Percentiles rank a stretch among this genome's conserved stretches.
Conservation (phyloP, 176 grass and related monocot species). For the Oryza australiensis region DNA sequence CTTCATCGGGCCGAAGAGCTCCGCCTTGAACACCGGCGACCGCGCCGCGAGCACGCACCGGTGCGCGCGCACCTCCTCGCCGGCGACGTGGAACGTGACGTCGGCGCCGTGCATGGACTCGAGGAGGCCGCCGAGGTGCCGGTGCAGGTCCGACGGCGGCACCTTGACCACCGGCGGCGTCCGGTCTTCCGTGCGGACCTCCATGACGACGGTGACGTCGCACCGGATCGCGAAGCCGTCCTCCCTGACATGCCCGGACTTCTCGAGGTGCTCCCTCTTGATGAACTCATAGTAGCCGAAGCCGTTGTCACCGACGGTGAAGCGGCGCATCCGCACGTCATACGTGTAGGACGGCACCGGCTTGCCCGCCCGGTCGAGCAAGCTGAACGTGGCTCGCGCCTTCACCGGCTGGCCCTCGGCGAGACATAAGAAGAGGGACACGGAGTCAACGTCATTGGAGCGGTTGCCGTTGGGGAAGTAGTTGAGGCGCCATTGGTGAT, state of each 20-base stretch:
- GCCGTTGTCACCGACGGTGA: no score
- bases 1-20: no score
- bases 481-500: no score
- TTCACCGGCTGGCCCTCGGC: no score
- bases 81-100: constrained; percentile 40
- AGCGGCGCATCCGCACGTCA: no score
- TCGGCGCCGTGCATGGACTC: constrained; percentile 2
- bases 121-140: no score
- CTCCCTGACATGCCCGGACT: constrained; percentile 1
- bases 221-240: constrained; percentile 29
- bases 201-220: background rate
- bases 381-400: background rate
- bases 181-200: background rate
- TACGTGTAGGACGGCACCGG: background rate
- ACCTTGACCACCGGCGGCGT: background rate
- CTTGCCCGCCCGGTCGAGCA: constrained; percentile 12
- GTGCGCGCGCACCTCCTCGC: constrained; percentile 37
- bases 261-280: constrained; percentile 18
- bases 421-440: no score
- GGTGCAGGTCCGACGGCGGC: background rate
- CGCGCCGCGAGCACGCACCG: constrained; percentile 16
- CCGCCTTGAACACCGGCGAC: no score
- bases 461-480: no score
- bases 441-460: no score
- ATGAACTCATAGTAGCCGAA: background rate